Evolutionary conservation across 2,329 filamentous ascomycete genomes (phyloP).

Genomic region (Penicillium rolfsii): DNA sequence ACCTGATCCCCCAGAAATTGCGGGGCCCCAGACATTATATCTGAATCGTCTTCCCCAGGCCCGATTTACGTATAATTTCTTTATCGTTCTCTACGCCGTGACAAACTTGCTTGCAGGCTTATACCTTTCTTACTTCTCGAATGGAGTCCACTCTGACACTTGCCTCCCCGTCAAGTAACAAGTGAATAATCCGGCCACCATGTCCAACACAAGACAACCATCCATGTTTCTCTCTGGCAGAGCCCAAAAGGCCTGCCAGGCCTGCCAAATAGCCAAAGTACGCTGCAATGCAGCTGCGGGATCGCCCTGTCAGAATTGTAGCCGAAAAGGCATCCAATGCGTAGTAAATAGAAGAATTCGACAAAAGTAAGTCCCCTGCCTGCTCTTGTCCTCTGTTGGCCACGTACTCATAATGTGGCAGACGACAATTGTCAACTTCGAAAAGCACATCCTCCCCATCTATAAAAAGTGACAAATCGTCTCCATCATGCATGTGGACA

Average conservation of each 20-base stretch:
- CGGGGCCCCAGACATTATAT: slow-evolving; percentile 7
- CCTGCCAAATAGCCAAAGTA: slow-evolving; percentile 17
- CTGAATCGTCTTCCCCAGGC: background rate
- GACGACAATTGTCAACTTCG: background rate
- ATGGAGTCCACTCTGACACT: background rate
- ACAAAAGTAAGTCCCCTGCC: slow-evolving; percentile 1
- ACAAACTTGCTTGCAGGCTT: background rate
- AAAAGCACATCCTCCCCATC: background rate
- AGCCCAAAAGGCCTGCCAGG: slow-evolving; percentile 14
- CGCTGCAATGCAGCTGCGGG: slow-evolving; percentile 14
- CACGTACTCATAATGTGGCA: background rate
- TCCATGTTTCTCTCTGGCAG: slow-evolving; percentile 2
- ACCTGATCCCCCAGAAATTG: background rate
- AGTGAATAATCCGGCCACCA: background rate
- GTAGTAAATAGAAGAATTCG: slow-evolving; percentile 9
- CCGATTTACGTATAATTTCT: too few species aligned
- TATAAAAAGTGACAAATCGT: background rate
- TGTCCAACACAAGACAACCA: background rate
- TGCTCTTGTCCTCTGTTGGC: background rate
- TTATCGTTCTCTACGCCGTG: background rate
- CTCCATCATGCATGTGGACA: background rate
- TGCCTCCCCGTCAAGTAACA: background rate
- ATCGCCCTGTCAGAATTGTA: slow-evolving; percentile 17
- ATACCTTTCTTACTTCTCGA: background rate
- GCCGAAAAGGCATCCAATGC: slow-evolving; percentile 11